Base-by-base conservation (phyloP, 1,284 basidiomycete species). In the Kalmanozyma brasiliensis region DNA sequence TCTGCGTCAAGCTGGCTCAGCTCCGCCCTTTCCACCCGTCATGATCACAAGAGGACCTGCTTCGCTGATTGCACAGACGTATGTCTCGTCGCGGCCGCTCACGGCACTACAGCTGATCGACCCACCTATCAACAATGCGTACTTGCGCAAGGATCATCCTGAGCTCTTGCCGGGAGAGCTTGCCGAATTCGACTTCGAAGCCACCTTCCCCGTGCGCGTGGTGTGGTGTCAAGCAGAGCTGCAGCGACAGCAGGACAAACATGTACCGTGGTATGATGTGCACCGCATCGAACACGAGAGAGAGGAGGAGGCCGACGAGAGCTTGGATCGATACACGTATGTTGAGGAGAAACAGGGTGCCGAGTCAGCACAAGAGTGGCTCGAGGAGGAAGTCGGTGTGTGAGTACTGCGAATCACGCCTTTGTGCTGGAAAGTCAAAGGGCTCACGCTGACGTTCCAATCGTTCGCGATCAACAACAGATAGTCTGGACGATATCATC, bases 341-440 rank as follows among this genome's bases (percentile, higher is more conserved):
- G 45, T 34, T 2, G 49, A 69, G 33, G 48, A 70, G n/a, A 61
- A 78, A 37, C 43, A 74, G 9, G 72, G 58, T 3, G 68, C 69
- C 0, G 35, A 55, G 24, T 61, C 66, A 10, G 68, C 65, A 16
- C 45, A 63, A 19, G 38, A 52, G 11, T 80, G 78, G 78, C 56
- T 78, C 8, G 78, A 80, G 44, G 45, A 53, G n/a, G 74, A 80
- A 26, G 73, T 62, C n/a, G 78, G 78, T 42, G 53, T 80, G 78
- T 80, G 65, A 61, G 77, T 79, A 10, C 13, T 20, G 3, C 11
- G 9, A 10, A 2, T 26, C 22, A 5, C 7, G 3, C 8, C 6
- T 6, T 26, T 30, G 13, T 2, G 16, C 7, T 16, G 8, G 7
- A 14, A 47, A n/a, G 3, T n/a, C n/a, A n/a, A n/a, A n/a, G n/a